Percentiles rank a stretch among this genome's conserved stretches.
Conservation (phyloP, 768 basidiomycete species). For the Strobilomyces echinocephalus region DNA sequence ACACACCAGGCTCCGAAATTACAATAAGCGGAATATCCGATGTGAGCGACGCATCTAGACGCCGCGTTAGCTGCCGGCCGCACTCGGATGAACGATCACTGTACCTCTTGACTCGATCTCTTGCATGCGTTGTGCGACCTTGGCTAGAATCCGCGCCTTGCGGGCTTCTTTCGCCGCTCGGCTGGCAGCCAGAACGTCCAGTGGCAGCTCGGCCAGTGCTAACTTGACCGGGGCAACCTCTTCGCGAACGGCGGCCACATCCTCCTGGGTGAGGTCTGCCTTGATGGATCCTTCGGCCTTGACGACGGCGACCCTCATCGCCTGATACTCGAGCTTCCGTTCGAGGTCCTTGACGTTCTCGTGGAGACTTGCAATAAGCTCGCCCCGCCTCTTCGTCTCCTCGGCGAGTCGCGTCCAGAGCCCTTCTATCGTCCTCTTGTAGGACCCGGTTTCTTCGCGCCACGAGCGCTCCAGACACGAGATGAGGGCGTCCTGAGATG, state of each 20-base stretch:
- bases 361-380: slow-evolving; percentile 2
- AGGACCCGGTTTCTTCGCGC: neutral
- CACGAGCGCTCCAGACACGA: slow-evolving; percentile 6
- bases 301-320: slow-evolving; percentile 7
- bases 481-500: slow-evolving; percentile 14
- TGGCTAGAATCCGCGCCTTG: neutral
- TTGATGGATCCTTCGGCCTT: slow-evolving; percentile 17
- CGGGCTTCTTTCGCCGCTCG: slow-evolving; percentile 7
- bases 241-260: slow-evolving; percentile 2
- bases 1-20: neutral
- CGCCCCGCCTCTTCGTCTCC: slow-evolving; percentile 1
- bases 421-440: slow-evolving; percentile 8
- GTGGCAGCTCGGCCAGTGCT: neutral
- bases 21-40: neutral
- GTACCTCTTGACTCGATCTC: slow-evolving; percentile 8
- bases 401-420: slow-evolving; percentile 7
- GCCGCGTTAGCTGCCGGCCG: slow-evolving; percentile 2
- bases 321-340: slow-evolving; percentile 12
- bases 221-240: slow-evolving; percentile 13
- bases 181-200: neutral
- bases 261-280: slow-evolving; percentile 14
- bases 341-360: neutral
- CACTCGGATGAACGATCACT: neutral
- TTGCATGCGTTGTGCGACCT: neutral
- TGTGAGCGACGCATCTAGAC: too few species aligned